Percentiles rank a stretch among this genome's conserved stretches.
These are phyloP conservation scores for Cavenderia fasciculata DNA, from an alignment of 78 protist species.

Conservation along the genomic window DNA sequence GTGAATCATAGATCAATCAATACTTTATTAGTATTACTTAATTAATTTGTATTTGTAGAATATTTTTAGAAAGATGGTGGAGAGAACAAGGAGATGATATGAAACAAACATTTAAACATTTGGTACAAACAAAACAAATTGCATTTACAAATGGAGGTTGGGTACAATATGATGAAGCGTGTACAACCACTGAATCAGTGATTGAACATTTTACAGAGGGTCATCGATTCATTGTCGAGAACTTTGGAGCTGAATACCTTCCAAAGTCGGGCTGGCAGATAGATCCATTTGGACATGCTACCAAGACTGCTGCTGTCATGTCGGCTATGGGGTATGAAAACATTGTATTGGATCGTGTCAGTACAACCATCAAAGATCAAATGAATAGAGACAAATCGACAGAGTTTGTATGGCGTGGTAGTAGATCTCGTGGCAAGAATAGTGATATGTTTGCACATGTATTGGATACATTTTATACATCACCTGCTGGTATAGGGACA, in stretches of 20 bases:
- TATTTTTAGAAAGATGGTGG: slow-evolving; percentile 54
- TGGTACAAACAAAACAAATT: slow-evolving; percentile 5
- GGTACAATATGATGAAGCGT: slow-evolving; percentile 46
- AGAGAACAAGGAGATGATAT: neutral
- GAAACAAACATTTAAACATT: neutral
- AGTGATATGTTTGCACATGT: slow-evolving; percentile 58
- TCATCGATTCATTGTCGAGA: slow-evolving; percentile 21
- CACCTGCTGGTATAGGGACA: too few species aligned
- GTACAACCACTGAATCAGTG: slow-evolving; percentile 7
- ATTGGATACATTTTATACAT: slow-evolving; percentile 33
- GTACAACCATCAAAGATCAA: neutral
- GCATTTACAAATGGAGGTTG: slow-evolving; percentile 54
- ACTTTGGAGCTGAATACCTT: slow-evolving; percentile 26
- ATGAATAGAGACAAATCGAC: slow-evolving; percentile 1
- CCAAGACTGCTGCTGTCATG: slow-evolving; percentile 27
- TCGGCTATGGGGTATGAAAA: slow-evolving; percentile 45
- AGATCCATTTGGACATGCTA: slow-evolving; percentile 64
- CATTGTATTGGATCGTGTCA: slow-evolving; percentile 28
- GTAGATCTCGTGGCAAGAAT: neutral
- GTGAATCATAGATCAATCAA: neutral
- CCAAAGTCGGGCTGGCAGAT: slow-evolving; percentile 63
- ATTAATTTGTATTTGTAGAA: neutral
- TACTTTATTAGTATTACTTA: neutral
- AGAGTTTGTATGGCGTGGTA: slow-evolving; percentile 44
- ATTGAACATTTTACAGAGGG: slow-evolving; percentile 37